These are phyloP conservation scores for Paraconiothyrium brasiliense DNA, from an alignment of 2,329 filamentous ascomycete species.

Conservation along the genomic window DNA sequence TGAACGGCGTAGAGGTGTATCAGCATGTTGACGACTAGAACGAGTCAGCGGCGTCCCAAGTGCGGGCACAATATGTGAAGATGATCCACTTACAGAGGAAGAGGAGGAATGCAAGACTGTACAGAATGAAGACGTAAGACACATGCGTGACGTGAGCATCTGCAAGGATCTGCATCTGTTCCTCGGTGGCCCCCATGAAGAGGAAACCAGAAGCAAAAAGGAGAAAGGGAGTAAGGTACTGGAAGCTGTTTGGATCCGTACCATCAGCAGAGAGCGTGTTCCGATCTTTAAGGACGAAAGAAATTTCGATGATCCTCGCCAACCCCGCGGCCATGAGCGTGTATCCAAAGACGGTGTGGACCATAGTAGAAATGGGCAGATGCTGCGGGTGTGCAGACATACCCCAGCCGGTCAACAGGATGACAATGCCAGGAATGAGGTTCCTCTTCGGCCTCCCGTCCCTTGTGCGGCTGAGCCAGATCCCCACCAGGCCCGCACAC, in stretches of 20 bases:
- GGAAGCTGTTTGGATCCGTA: conserved; percentile 75
- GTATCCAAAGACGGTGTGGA: conserved; percentile 91
- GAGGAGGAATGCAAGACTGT: conserved; percentile 86
- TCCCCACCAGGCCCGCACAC: conserved; percentile 87
- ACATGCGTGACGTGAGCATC: conserved; percentile 84
- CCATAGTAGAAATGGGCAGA: conserved; percentile 83
- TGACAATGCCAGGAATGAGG: conserved; percentile 89
- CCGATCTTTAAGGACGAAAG: conserved; percentile 83
- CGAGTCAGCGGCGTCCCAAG: conserved; percentile 22
- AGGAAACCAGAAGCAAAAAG: conserved; percentile 92
- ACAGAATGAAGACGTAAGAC: conserved; percentile 90
- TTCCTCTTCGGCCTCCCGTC: conserved; percentile 90
- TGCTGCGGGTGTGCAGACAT: conserved; percentile 93
- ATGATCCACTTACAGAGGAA: conserved; percentile 76
- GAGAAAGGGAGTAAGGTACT: conserved; percentile 76
- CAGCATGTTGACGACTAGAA: conserved; percentile 80
- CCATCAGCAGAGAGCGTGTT: conserved; percentile 72
- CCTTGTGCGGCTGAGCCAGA: conserved; percentile 88
- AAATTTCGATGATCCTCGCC: conserved; percentile 87
- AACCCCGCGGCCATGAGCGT: conserved; percentile 91
- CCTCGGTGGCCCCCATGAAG: conserved; percentile 97
- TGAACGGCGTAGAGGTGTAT: conserved; percentile 81
- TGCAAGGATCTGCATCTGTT: conserved; percentile 86
- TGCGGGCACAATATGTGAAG: background rate
- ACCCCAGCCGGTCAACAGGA: conserved; percentile 91